These are phyloP conservation scores for Blastocystis sp. DNA, from an alignment of 352 stramenopile species.

Conservation along the genomic window DNA sequence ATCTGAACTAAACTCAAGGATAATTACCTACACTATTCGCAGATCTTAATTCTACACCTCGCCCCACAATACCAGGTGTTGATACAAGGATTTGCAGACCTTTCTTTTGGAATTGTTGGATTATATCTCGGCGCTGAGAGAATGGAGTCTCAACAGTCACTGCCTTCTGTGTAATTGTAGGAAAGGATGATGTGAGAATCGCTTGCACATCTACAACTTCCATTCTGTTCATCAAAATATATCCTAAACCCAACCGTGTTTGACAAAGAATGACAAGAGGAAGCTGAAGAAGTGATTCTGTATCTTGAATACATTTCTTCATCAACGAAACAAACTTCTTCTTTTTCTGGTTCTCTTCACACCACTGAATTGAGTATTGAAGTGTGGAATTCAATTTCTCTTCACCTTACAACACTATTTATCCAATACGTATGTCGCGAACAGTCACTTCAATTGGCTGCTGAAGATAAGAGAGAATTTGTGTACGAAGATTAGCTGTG, in stretches of 20 bases:
- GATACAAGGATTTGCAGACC: constrained; percentile 6
- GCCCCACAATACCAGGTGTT: constrained; percentile 33
- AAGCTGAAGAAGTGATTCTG: neutral
- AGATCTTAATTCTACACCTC: constrained; percentile 11
- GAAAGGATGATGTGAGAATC: neutral
- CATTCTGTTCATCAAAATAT: neutral
- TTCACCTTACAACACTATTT: neutral
- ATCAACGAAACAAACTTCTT: neutral
- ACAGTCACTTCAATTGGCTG: constrained; percentile 34
- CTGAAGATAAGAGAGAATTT: neutral
- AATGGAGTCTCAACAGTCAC: constrained; percentile 39
- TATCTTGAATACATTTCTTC: neutral
- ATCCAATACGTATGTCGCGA: neutral
- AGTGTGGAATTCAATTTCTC: constrained; percentile 27
- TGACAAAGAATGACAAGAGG: constrained; percentile 42
- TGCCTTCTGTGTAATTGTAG: neutral
- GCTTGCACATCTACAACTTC: neutral
- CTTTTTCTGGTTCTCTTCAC: constrained; percentile 51
- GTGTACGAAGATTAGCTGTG: neutral
- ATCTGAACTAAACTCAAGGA: neutral
- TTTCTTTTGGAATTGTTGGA: neutral
- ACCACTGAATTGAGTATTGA: constrained; percentile 8
- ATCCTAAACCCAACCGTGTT: neutral
- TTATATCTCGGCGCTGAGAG: neutral
- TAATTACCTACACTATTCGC: neutral